Conservation (phyloP, 805 yeast genomes). For the Cyberlindnera japonica region DNA sequence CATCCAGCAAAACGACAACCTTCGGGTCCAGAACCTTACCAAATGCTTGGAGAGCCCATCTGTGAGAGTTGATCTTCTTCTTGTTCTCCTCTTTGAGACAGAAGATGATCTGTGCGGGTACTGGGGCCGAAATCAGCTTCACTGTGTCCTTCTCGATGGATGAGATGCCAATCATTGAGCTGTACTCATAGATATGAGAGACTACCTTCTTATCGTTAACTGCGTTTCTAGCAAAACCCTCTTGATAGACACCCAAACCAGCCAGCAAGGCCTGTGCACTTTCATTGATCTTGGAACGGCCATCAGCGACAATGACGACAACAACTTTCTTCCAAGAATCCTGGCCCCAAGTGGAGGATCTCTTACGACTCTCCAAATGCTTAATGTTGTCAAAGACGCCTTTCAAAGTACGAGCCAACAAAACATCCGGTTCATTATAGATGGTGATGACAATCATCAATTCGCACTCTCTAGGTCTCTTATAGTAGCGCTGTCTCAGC, state of each 20-base stretch:
- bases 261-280: constrained; percentile 77
- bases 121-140: constrained; percentile 61
- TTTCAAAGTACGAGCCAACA: constrained; percentile 79
- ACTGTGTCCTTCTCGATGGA: constrained; percentile 59
- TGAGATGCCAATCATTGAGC: constrained; percentile 84
- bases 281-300: constrained; percentile 78
- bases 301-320: constrained; percentile 87
- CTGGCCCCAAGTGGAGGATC: constrained; percentile 84
- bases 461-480: constrained; percentile 79
- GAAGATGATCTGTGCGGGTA: constrained; percentile 85
- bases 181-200: constrained; percentile 90
- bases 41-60: constrained; percentile 96
- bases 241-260: constrained; percentile 89
- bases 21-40: constrained; percentile 78
- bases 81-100: constrained; percentile 88
- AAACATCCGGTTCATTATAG: constrained; percentile 83
- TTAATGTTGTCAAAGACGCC: constrained; percentile 88
- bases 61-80: constrained; percentile 89
- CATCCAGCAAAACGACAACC: constrained; percentile 81
- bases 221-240: constrained; percentile 89
- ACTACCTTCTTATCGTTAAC: constrained; percentile 79
- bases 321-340: constrained; percentile 95
- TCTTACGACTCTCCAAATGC: constrained; percentile 61
- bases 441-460: constrained; percentile 81
- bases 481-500: constrained; percentile 78